Percentiles rank a stretch among this genome's conserved stretches.
Evolutionary conservation across 2,329 filamentous ascomycete species (phyloP).

Genomic region (Xylariaceae sp.): DNA sequence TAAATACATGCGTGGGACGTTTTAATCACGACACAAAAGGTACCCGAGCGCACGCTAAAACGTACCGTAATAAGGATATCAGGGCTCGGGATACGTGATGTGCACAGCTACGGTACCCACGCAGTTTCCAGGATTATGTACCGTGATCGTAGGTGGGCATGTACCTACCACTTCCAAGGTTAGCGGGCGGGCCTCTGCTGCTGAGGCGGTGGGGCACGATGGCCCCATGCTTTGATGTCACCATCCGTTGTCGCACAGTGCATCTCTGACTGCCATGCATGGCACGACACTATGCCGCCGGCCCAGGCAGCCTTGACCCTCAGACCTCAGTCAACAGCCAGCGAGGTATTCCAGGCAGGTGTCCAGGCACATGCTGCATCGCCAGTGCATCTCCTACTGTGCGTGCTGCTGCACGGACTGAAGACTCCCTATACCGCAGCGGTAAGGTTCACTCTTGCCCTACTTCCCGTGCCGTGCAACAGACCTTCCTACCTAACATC

Average conservation of each 20-base stretch:
- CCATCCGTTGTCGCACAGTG: slow-evolving; percentile 14
- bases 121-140: too few species aligned
- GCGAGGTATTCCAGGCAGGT: slow-evolving; percentile 3
- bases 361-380: not conserved
- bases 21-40: too few species aligned
- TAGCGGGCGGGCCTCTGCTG: too few species aligned
- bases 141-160: too few species aligned
- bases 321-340: not conserved
- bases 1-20: too few species aligned
- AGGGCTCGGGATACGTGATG: too few species aligned
- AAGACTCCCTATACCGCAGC: slow-evolving; percentile 1
- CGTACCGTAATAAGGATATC: too few species aligned
- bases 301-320: slow-evolving; percentile 2
- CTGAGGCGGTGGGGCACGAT: not conserved
- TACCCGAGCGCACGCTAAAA: too few species aligned
- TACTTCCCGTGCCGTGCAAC: not conserved
- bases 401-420: not conserved
- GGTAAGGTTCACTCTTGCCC: not conserved
- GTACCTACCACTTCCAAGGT: too few species aligned
- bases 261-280: not conserved
- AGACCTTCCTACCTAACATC: not conserved
- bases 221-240: slow-evolving; percentile 15
- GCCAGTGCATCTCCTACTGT: not conserved
- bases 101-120: too few species aligned
- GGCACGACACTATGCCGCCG: not conserved